phyloP scores from a whole-genome alignment of 2,329 filamentous ascomycete species.

The Coniochaeta hoffmannii region DNA sequence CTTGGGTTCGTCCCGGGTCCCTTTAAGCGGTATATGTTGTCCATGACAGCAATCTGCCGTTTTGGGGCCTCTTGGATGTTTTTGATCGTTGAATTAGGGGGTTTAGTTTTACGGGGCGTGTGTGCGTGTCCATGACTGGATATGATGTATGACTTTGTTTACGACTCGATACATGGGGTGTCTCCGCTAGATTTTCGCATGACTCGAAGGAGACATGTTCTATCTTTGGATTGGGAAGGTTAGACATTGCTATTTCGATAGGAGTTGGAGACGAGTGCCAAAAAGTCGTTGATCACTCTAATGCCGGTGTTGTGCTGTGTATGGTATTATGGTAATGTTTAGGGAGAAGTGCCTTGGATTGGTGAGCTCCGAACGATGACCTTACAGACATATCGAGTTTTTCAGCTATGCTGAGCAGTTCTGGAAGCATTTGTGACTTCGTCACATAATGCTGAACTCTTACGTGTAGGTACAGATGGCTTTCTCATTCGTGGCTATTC shows the following conservation, averaged over 20 bases:
- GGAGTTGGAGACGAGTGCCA: neutral
- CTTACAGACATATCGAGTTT: no score
- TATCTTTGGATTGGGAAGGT: neutral
- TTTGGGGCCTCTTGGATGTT: neutral
- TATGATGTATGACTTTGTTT: conserved; percentile 1
- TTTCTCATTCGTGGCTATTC: no score
- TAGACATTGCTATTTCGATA: neutral
- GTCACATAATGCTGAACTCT: no score
- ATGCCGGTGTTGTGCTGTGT: no score
- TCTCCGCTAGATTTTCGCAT: neutral
- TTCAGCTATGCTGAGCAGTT: no score
- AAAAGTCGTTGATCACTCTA: neutral
- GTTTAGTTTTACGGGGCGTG: neutral
- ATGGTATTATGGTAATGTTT: no score
- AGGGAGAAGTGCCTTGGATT: no score
- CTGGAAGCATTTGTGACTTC: no score
- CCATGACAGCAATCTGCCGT: neutral
- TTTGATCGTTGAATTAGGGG: neutral
- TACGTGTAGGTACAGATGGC: no score
- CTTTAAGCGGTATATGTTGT: neutral
- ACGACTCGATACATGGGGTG: neutral
- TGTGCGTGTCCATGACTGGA: neutral
- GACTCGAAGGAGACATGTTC: neutral
- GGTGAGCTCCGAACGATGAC: no score
- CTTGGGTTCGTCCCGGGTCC: neutral